Evolutionary conservation across 352 stramenopile genomes (phyloP).

Genomic region (Pythium aristosporum): DNA sequence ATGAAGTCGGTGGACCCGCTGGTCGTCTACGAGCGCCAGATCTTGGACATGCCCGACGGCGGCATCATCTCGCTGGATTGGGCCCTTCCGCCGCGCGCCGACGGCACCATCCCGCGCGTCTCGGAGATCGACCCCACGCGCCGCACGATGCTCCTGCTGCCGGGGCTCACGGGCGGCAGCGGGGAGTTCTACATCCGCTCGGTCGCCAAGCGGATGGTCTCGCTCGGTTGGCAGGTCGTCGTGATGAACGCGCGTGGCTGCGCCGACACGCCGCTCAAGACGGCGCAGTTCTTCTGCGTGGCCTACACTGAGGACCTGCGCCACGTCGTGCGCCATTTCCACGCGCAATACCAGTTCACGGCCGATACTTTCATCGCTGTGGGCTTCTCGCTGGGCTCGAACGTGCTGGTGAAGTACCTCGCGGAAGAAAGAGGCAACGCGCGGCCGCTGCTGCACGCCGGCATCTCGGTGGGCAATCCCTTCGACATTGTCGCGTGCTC

Average conservation of each 20-base stretch:
- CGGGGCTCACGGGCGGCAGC: conserved; percentile 62
- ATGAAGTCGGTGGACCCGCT: conserved; percentile 39
- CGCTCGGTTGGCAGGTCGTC: conserved; percentile 61
- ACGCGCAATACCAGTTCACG: conserved; percentile 43
- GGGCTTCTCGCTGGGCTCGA: conserved; percentile 71
- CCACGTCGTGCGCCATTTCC: conserved; percentile 41
- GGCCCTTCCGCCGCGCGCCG: conserved; percentile 38
- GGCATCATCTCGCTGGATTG: conserved; percentile 76
- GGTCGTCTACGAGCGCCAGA: conserved; percentile 57
- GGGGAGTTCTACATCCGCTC: conserved; percentile 67
- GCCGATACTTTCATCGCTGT: conserved; percentile 41
- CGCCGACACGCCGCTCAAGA: conserved; percentile 57
- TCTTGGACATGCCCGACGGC: conserved; percentile 61
- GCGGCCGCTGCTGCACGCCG: conserved; percentile 39
- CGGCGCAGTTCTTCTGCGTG: conserved; percentile 61
- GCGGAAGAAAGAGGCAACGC: conserved; percentile 47
- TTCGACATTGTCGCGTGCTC: conserved; percentile 60
- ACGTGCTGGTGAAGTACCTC: conserved; percentile 78
- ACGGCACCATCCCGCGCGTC: conserved; percentile 25
- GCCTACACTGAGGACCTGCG: conserved; percentile 74
- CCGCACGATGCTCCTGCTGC: conserved; percentile 54
- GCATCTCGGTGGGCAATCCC: conserved; percentile 69
- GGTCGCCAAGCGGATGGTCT: conserved; percentile 40
- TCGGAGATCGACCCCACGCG: conserved; percentile 34
- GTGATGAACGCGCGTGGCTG: conserved; percentile 76